phyloP scores from a whole-genome alignment of 2,329 filamentous ascomycete genomes.

The Aspergillus calidoustus region DNA sequence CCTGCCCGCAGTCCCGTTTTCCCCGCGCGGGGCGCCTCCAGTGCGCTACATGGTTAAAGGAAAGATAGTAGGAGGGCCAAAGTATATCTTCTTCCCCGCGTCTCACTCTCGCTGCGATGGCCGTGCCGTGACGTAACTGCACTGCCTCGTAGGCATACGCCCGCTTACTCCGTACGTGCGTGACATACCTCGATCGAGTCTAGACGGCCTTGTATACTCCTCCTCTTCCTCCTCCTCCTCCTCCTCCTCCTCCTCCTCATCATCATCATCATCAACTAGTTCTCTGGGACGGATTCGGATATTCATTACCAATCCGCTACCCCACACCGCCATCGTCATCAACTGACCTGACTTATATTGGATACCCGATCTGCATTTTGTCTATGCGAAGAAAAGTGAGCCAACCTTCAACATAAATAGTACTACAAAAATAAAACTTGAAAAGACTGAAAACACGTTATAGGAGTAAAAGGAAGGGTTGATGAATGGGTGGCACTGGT shows the following conservation, averaged over 20 bases:
- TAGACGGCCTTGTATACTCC: neutral
- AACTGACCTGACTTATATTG: conserved; percentile 25
- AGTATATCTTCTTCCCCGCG: neutral
- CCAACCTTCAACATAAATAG: conserved; percentile 4
- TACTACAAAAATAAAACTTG: neutral
- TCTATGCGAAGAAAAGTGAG: conserved; percentile 15
- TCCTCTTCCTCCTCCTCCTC: neutral
- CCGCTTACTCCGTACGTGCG: neutral
- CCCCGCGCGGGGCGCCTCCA: neutral
- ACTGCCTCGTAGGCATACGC: neutral
- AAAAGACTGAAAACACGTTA: conserved; percentile 3
- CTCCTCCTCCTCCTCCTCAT: neutral
- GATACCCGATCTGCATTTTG: conserved; percentile 39
- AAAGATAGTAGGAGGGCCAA: neutral
- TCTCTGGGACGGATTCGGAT: neutral
- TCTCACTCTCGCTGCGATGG: neutral
- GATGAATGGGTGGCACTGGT: neutral
- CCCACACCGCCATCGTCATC: conserved; percentile 3
- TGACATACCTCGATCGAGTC: neutral
- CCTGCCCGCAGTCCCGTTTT: neutral
- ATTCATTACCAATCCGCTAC: conserved; percentile 4
- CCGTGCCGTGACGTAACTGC: conserved; percentile 10
- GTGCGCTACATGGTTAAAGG: neutral
- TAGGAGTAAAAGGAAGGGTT: neutral
- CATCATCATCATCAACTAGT: no score